These are phyloP conservation scores for Fusarium goolgardi DNA, from an alignment of 2,329 filamentous ascomycete genomes.

Conservation along the genomic window DNA sequence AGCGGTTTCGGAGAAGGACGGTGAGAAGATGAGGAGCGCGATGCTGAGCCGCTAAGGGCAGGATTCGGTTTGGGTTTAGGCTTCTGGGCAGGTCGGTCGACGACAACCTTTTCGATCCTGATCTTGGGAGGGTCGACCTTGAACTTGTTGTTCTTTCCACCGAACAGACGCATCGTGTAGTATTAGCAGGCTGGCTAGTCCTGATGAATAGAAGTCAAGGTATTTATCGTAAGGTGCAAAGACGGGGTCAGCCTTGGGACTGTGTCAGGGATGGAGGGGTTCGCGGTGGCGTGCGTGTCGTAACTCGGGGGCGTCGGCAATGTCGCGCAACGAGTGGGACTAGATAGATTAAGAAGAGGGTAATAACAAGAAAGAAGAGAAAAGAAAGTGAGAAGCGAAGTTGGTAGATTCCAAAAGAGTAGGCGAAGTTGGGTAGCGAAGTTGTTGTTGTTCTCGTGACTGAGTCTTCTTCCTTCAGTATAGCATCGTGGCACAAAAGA, in stretches of 20 bases:
- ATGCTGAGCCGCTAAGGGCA: slow-evolving; percentile 47
- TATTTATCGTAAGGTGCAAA: slow-evolving; percentile 2
- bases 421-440: neutral
- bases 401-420: slow-evolving; percentile 14
- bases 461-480: slow-evolving; percentile 31
- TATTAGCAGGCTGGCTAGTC: slow-evolving; percentile 22
- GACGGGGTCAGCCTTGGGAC: slow-evolving; percentile 24
- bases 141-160: slow-evolving; percentile 60
- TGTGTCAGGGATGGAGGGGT: slow-evolving; percentile 47
- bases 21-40: slow-evolving; percentile 52
- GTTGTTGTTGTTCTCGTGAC: slow-evolving; percentile 22
- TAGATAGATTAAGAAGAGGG: slow-evolving; percentile 38
- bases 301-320: slow-evolving; percentile 39
- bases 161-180: slow-evolving; percentile 55
- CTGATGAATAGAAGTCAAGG: slow-evolving; percentile 12
- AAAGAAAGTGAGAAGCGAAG: slow-evolving; percentile 24
- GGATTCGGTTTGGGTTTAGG: slow-evolving; percentile 53
- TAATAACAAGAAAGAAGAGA: slow-evolving; percentile 35
- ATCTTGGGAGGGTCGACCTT: slow-evolving; percentile 63
- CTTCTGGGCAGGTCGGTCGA: slow-evolving; percentile 54
- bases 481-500: slow-evolving; percentile 43
- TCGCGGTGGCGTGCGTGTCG: slow-evolving; percentile 48
- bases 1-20: slow-evolving; percentile 57
- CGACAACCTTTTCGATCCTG: slow-evolving; percentile 64
- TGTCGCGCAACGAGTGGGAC: slow-evolving; percentile 44